Evolutionary conservation across 441 rosid genomes (phyloP).

Genomic region (Croton laevigatus): DNA sequence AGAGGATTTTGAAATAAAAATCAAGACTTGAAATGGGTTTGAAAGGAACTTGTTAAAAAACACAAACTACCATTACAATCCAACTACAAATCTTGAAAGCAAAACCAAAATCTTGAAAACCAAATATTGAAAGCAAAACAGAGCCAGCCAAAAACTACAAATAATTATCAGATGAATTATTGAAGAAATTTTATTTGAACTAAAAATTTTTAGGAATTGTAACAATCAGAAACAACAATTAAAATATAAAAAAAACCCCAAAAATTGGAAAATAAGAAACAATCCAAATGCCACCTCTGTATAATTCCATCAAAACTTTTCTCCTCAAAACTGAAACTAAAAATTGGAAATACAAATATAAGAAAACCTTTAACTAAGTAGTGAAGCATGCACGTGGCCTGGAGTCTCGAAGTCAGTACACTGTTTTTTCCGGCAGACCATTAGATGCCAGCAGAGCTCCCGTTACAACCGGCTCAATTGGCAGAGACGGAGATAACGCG

Average conservation of each 20-base stretch:
- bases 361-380: neutral
- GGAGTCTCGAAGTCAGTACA: constrained; percentile 40
- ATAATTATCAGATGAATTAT: no score
- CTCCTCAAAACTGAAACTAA: neutral
- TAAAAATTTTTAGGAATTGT: neutral
- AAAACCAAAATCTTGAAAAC: no score
- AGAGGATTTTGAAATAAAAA: no score
- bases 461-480: constrained; percentile 25
- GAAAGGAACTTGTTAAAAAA: no score
- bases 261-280: neutral
- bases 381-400: constrained; percentile 59
- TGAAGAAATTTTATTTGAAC: constrained; percentile 9
- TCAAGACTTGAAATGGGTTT: no score
- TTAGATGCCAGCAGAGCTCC: constrained; percentile 46
- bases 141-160: no score
- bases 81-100: no score
- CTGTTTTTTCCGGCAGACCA: constrained; percentile 38
- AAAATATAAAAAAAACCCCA: neutral
- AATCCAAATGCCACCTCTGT: constrained; percentile 10
- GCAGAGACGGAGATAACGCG: constrained; percentile 42
- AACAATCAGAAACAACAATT: neutral
- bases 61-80: no score
- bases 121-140: no score
- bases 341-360: neutral
- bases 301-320: constrained; percentile 15